Conservation (phyloP, 1,284 basidiomycete genomes). For the Sutorius eximius region DNA sequence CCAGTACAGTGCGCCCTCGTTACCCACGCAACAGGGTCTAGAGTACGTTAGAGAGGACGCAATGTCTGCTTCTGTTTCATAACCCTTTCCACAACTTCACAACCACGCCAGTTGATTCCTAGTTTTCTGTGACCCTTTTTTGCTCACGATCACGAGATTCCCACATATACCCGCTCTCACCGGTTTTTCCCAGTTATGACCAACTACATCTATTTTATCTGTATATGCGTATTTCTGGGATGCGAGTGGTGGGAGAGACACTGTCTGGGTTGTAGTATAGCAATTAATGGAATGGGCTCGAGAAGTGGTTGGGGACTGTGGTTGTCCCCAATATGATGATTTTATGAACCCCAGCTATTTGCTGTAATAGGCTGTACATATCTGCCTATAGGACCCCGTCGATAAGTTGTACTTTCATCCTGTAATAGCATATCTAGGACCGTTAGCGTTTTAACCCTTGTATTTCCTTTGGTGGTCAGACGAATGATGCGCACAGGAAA, state of each 20-base stretch:
- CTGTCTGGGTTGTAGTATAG: slow-evolving; percentile 18
- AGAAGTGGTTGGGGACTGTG: neutral
- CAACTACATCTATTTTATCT: slow-evolving; percentile 19
- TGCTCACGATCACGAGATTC: slow-evolving; percentile 6
- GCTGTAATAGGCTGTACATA: neutral
- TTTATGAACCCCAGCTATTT: neutral
- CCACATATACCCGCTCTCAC: slow-evolving; percentile 17
- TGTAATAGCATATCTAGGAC: neutral
- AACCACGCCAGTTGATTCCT: neutral
- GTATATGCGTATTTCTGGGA: slow-evolving; percentile 14
- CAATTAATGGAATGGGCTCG: slow-evolving; percentile 11
- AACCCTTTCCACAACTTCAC: slow-evolving; percentile 8
- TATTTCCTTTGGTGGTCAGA: neutral
- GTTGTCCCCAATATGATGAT: slow-evolving; percentile 10
- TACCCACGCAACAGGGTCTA: neutral
- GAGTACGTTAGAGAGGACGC: neutral
- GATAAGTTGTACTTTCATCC: neutral
- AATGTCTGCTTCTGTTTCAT: slow-evolving; percentile 5
- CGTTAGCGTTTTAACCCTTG: neutral
- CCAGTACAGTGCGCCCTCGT: neutral
- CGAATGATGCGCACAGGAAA: neutral
- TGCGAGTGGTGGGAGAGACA: slow-evolving; percentile 10
- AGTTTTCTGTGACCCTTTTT: neutral
- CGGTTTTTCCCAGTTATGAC: slow-evolving; percentile 11
- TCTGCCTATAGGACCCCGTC: slow-evolving; percentile 8